A percentile compares a stretch with the other conserved stretches of the same genome.
Conservation (phyloP, 495 filamentous ascomycete species). For the Hapsidospora chrysogenum region DNA sequence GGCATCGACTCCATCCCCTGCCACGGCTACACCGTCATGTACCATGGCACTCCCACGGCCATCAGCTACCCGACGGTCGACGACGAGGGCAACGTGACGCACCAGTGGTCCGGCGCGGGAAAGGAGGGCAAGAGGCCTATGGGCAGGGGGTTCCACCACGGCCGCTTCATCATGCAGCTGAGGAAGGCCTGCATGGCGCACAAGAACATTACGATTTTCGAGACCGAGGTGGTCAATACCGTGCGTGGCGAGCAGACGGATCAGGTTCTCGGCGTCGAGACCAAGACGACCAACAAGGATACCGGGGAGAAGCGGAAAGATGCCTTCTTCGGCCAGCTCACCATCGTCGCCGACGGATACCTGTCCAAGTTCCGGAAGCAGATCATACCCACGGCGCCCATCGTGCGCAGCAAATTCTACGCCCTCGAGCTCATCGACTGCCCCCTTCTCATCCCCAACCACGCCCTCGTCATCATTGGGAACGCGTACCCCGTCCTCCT, state of each 20-base stretch:
- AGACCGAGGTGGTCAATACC: conserved; percentile 49
- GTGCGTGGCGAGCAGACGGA: conserved; percentile 39
- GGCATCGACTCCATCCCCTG: conserved; percentile 72
- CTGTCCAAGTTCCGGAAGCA: conserved; percentile 82
- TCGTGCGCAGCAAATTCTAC: conserved; percentile 71
- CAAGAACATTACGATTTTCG: conserved; percentile 56
- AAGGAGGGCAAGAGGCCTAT: conserved; percentile 30
- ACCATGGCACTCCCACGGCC: conserved; percentile 56
- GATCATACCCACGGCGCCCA: conserved; percentile 48
- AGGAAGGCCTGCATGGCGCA: conserved; percentile 47
- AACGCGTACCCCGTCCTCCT: conserved; percentile 68
- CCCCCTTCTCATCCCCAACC: conserved; percentile 48
- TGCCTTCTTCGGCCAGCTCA: conserved; percentile 74
- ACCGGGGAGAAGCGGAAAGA: conserved; percentile 40
- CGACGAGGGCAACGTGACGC: conserved; percentile 9
- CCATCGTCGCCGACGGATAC: conserved; percentile 86
- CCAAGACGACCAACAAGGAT: conserved; percentile 40
- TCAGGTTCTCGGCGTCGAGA: conserved; percentile 61
- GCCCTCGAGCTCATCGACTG: conserved; percentile 84
- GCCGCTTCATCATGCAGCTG: conserved; percentile 63
- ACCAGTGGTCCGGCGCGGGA: conserved; percentile 1
- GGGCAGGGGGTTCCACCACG: conserved; percentile 68
- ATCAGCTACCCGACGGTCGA: conserved; percentile 54
- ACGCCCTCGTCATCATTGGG: conserved; percentile 80
- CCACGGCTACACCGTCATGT: conserved; percentile 76